Base-by-base conservation (phyloP, 768 basidiomycete species). In the Phallus indusiatus region DNA sequence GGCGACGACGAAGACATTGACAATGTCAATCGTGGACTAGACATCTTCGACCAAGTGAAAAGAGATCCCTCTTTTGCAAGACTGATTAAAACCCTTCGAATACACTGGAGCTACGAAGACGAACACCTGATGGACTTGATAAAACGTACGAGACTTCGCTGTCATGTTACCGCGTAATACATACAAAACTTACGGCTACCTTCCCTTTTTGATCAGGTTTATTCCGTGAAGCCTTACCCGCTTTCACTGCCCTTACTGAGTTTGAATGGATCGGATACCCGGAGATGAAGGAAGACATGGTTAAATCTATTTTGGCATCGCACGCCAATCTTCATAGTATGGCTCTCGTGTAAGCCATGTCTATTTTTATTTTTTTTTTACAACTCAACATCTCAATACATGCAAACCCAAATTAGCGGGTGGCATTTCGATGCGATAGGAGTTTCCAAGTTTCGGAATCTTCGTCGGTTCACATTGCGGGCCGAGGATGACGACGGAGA, bases 261-360 rank as follows among this genome's bases (percentile, higher is more conserved):
- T 84, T 86, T 64, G 84, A 86, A 68, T 86, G 85, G 85, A 85
- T 86, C n/a, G 84, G 85, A 5, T 86, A 86, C 64, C 85, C 84
- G 1, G 85, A 86, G 66, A 72, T 86, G 70, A 75, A 80, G 10
- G 81, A 75, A n/a, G 83, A 85, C 55, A 81, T 83, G 76, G 83
- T 86, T 0, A 76, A 83, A 64, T 76, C 75, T 9, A 73, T 86
- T 5, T 70, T 83, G 12, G 68, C 73, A 6, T 78, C 74, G 54
- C 84, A 85, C 61, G 73, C 80, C 5, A 74, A 76, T 56, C 71
- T 86, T 18, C 76, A 75, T 16, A 74, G 78, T 7, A 74, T 86
- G 5, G 84, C 83, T 16, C 76, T 85, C 24, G 82, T 87, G 77
- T 81, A 69, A 56, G 71, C 70, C 16, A 8, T 21, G 12, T 28